Evolutionary conservation across 139 green algal species (phyloP).

Genomic region (Coelastrella sp.): DNA sequence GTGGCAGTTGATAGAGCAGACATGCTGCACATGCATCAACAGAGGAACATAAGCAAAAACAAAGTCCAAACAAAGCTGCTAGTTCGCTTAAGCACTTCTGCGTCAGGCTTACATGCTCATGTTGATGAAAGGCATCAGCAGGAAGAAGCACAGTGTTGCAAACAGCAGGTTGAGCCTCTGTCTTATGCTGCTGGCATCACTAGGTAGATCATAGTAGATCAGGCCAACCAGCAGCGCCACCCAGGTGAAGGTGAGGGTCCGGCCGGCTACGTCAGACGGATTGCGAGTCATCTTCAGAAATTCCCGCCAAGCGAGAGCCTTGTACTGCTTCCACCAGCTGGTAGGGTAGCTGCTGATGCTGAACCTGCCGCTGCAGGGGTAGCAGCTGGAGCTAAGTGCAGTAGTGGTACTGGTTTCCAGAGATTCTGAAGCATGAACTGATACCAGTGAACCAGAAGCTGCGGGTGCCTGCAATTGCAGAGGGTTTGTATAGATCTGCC

Average conservation of each 20-base stretch:
- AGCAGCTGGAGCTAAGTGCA: background rate
- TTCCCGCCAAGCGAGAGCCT: slow-evolving; percentile 53
- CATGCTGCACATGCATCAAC: too few species aligned
- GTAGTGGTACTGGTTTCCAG: too few species aligned
- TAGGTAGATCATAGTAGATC: slow-evolving; percentile 52
- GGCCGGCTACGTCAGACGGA: slow-evolving; percentile 69
- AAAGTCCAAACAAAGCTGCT: too few species aligned
- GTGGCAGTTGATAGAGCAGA: too few species aligned
- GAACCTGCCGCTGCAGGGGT: background rate
- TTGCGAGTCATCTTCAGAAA: slow-evolving; percentile 64
- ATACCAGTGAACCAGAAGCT: too few species aligned
- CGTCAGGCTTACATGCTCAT: slow-evolving; percentile 58
- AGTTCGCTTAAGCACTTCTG: too few species aligned
- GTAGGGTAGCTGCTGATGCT: slow-evolving; percentile 16
- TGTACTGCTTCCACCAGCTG: slow-evolving; percentile 50
- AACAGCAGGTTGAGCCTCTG: slow-evolving; percentile 64
- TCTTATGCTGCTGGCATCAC: slow-evolving; percentile 26
- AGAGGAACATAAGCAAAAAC: too few species aligned
- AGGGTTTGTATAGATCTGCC: too few species aligned
- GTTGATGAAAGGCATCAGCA: slow-evolving; percentile 76
- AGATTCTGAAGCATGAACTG: too few species aligned
- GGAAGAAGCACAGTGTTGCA: slow-evolving; percentile 66
- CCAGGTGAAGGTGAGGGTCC: slow-evolving; percentile 74
- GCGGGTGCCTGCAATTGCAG: too few species aligned
- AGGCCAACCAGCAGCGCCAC: slow-evolving; percentile 60